These are phyloP conservation scores for Eucalyptus cloeziana DNA, from an alignment of 345 rosid genomes.

Conservation along the genomic window DNA sequence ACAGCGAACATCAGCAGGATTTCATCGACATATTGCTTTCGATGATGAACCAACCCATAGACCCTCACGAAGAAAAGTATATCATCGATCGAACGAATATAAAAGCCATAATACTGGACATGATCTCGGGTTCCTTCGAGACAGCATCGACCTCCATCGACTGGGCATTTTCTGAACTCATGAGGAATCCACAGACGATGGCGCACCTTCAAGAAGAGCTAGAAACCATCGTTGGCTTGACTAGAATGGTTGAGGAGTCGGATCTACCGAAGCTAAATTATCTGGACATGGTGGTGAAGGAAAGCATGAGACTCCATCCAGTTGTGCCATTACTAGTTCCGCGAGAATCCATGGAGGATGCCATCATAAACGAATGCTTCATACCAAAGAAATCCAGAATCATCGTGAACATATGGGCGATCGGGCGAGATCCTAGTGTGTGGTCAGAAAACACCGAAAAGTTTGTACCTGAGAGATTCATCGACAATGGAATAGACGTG, in stretches of 20 bases:
- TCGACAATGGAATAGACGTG: background rate
- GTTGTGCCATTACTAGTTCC: background rate
- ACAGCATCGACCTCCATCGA: slow-evolving; percentile 1
- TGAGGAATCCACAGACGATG: slow-evolving; percentile 4
- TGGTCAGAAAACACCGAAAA: background rate
- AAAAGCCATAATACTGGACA: slow-evolving; percentile 15
- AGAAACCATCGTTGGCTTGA: background rate
- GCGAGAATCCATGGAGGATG: background rate
- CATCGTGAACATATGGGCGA: background rate
- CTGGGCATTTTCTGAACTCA: slow-evolving; percentile 5
- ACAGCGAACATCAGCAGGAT: background rate
- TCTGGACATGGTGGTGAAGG: slow-evolving; percentile 3
- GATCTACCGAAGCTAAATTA: background rate
- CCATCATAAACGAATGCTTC: background rate
- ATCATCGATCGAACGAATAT: background rate
- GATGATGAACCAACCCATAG: background rate
- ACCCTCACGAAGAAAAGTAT: background rate
- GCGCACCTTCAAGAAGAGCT: slow-evolving; percentile 3
- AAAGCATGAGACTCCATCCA: background rate
- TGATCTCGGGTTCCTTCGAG: slow-evolving; percentile 1
- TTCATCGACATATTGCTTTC: background rate
- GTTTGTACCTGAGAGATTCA: background rate
- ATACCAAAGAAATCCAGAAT: background rate
- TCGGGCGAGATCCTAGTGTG: background rate
- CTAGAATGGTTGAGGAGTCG: slow-evolving; percentile 6